Conservation (phyloP, 805 yeast species). For the Ogataea ganodermae region DNA sequence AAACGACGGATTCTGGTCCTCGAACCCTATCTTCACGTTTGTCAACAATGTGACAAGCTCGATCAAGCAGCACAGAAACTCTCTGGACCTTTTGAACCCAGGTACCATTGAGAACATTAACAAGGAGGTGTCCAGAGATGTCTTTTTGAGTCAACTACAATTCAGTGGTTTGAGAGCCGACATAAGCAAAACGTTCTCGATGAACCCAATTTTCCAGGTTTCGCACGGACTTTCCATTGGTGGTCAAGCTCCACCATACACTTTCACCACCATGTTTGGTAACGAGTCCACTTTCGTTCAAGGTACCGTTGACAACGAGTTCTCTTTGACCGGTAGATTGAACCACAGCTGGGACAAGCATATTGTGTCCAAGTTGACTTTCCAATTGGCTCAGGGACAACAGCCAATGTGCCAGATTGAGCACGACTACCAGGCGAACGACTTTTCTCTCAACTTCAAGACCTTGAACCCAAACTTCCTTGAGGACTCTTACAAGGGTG, state of each 20-base stretch:
- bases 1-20: conserved; percentile 67
- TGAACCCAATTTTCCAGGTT: conserved; percentile 95
- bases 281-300: conserved; percentile 83
- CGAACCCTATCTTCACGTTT: conserved; percentile 81
- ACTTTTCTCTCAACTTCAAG: conserved; percentile 86
- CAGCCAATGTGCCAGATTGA: conserved; percentile 94
- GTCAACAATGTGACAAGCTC: conserved; percentile 73
- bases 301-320: conserved; percentile 88
- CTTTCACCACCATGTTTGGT: conserved; percentile 87
- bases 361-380: conserved; percentile 77
- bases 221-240: conserved; percentile 92
- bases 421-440: conserved; percentile 91
- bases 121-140: conserved; percentile 93
- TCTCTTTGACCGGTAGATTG: conserved; percentile 81
- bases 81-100: conserved; percentile 84
- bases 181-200: conserved; percentile 83
- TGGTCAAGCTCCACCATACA: conserved; percentile 85
- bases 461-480: conserved; percentile 84
- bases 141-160: conserved; percentile 82
- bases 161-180: conserved; percentile 97
- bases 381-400: conserved; percentile 86
- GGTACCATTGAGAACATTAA: conserved; percentile 92
- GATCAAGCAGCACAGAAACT: conserved; percentile 74
- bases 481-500: conserved; percentile 82
- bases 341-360: conserved; percentile 87